phyloP scores from a whole-genome alignment of 768 basidiomycete species.

The Pleurotus eryngii region DNA sequence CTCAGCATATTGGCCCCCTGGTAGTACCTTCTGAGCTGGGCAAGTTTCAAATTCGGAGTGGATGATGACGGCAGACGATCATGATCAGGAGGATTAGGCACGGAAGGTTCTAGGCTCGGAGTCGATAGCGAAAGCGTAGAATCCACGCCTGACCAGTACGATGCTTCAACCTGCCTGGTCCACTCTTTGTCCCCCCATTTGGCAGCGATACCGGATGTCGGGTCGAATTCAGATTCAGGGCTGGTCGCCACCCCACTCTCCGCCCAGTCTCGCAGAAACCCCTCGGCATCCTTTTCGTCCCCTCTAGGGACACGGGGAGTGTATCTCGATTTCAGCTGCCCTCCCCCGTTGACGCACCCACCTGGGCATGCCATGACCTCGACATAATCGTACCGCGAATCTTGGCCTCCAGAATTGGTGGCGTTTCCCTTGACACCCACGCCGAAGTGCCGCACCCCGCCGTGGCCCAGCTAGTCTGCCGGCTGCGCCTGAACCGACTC shows the following conservation, averaged over 20 bases:
- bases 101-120: conserved; percentile 4
- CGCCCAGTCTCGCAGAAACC: conserved; percentile 61
- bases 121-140: background rate
- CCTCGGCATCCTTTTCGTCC: conserved; percentile 49
- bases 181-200: conserved; percentile 85
- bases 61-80: conserved; percentile 8
- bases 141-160: conserved; percentile 67
- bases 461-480: conserved; percentile 36
- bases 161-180: conserved; percentile 75
- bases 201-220: conserved; percentile 32
- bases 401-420: conserved; percentile 27
- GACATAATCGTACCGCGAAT: conserved; percentile 76
- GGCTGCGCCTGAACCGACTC: conserved; percentile 68
- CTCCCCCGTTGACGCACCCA: conserved; percentile 97
- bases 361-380: conserved; percentile 99
- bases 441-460: conserved; percentile 29
- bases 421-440: conserved; percentile 4
- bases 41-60: background rate
- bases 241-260: conserved; percentile 44
- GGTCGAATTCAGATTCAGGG: conserved; percentile 15
- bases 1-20: background rate
- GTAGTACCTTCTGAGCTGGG: background rate
- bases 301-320: conserved; percentile 11
- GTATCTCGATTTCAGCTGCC: conserved; percentile 58
- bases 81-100: conserved; percentile 9